Evolutionary conservation across 2,329 filamentous ascomycete species (phyloP), one percentile per base, ranked within the genome.

Genomic region (Paecilomyces fulvus): DNA sequence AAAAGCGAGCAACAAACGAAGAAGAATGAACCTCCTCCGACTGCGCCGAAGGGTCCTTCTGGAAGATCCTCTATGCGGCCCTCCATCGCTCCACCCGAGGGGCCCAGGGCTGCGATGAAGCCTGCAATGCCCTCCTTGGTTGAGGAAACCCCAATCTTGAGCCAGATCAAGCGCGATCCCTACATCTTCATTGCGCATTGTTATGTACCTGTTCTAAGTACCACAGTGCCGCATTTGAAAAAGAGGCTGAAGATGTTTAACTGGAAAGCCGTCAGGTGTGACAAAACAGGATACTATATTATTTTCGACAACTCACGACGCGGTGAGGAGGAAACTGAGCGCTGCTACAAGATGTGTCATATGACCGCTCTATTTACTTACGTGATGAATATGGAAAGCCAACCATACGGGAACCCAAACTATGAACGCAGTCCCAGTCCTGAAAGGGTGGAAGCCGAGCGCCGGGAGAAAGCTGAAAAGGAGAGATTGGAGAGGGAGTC

Each of bases 361-460:
- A 87, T 88, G 69, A 87, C 87, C 49, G 83, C 88, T 5, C 83
- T 99, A 60, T 99, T 99, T 76, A 96, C 88, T 1, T 97, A 97
- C 64, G 81, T 83, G 58, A 92, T 99, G 88, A 83, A 85, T 49
- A 95, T 99, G 90, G 88, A 92, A 68, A 85, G 90, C 56, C 87
- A 88, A 61, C 80, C 82, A 59, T 84, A 85, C 65, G 84, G 85
- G 46, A 85, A 86, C 65, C 83, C 83, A 11, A 79, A 83, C 61
- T 85, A 86, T 64, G 79, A 83, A 62, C 70, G 74, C 61, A 78
- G 74, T 59, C 75, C 72, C 25, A 78, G 74, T 58, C 77, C 75
- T 20, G 72, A 73, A 57, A 69, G 72, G 56, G 63, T 75, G 30
- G 70, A 69, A 59, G 70, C 74, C 51, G 78, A 82, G 58, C 62